phyloP scores from a whole-genome alignment of 129 eudicot species.

The Chrysanthemum makinoi region DNA sequence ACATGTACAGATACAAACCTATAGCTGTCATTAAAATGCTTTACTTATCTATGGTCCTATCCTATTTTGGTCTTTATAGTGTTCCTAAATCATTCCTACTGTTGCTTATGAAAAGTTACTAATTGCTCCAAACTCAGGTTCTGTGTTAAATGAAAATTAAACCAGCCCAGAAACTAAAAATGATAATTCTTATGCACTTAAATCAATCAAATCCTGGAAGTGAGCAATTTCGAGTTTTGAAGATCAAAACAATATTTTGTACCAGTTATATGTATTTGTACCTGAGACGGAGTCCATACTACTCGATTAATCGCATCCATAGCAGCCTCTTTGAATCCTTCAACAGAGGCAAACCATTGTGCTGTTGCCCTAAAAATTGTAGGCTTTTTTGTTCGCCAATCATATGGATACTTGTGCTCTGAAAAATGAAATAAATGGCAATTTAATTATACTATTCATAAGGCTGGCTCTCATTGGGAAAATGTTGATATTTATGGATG shows the following conservation, averaged over 20 bases:
- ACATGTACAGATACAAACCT: too few relatives aligned
- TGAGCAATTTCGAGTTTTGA: background rate
- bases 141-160: background rate
- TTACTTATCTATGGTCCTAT: background rate
- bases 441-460: background rate
- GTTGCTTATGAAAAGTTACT: background rate
- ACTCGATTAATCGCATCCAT: constrained; percentile 84
- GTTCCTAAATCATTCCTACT: background rate
- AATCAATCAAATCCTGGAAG: constrained; percentile 6
- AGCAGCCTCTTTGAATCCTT: constrained; percentile 83
- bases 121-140: constrained; percentile 1
- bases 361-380: constrained; percentile 98
- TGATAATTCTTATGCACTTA: background rate
- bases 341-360: constrained; percentile 99
- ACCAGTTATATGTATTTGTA: constrained; percentile 18
- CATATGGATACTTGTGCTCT: constrained; percentile 98
- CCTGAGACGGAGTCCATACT: constrained; percentile 90
- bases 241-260: background rate
- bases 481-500: too few relatives aligned
- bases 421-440: constrained; percentile 9
- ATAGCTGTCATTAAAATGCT: background rate
- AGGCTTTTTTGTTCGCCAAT: constrained; percentile 99
- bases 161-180: background rate
- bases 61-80: background rate
- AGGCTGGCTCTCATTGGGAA: too few relatives aligned